A percentile compares a stretch with the other conserved stretches of the same genome.
Conservation (phyloP, 2,329 filamentous ascomycete genomes). For the Cordyceps tenuipes region DNA sequence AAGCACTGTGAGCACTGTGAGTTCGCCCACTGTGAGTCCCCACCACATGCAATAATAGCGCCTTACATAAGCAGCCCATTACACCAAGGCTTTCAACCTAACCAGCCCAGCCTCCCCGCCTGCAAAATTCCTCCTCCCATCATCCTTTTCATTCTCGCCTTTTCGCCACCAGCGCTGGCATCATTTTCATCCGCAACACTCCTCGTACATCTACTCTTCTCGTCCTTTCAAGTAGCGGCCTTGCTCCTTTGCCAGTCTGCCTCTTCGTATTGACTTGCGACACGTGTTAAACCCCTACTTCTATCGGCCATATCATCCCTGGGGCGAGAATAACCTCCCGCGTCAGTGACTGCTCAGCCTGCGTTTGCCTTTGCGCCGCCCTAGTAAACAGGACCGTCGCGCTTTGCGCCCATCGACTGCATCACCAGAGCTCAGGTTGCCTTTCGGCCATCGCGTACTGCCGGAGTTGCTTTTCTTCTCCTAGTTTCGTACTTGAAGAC, state of each 20-base stretch:
- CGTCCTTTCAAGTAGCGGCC: slow-evolving; percentile 4
- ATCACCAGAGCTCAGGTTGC: neutral
- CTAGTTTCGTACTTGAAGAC: slow-evolving; percentile 10
- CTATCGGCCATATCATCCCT: neutral
- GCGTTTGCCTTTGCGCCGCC: neutral
- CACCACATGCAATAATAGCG: neutral
- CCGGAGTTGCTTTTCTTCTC: neutral
- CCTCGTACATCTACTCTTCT: slow-evolving; percentile 3
- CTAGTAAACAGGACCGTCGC: slow-evolving; percentile 8
- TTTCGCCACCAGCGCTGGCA: neutral
- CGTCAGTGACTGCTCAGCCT: slow-evolving; percentile 5
- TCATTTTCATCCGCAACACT: neutral
- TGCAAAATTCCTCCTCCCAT: neutral
- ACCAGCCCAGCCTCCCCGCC: neutral
- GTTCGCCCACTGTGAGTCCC: neutral
- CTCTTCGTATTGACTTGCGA: slow-evolving; percentile 8
- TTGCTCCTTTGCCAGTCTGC: neutral
- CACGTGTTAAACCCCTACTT: neutral
- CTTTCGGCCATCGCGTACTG: slow-evolving; percentile 2
- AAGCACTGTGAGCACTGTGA: neutral
- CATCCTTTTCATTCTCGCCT: neutral
- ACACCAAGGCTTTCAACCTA: neutral
- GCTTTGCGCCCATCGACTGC: neutral
- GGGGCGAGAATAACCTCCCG: slow-evolving; percentile 7
- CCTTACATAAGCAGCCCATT: slow-evolving; percentile 5